Base-by-base conservation (phyloP, 768 basidiomycete genomes). In the Lactarius trivialis region DNA sequence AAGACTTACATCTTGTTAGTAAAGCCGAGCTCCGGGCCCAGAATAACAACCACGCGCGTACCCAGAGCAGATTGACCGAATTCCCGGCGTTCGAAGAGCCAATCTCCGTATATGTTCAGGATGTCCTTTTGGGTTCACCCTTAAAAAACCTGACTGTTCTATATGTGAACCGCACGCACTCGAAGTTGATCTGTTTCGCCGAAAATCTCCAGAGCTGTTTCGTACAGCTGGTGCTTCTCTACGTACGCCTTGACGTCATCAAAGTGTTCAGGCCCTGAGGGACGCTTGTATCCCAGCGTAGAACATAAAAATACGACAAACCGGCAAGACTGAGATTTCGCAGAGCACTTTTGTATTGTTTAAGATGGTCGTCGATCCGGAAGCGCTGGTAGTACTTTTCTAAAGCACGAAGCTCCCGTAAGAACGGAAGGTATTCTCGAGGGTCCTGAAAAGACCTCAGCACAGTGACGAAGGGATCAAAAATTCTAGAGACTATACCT, bases 371-470 rank as follows among this genome's bases (percentile, higher is more conserved):
- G 70, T 99, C 95, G 61, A 99, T 98, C 67, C 82, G 82, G 77
- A 91, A 97, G 50, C 84, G 77, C 67, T 98, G 95, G 69, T 96
- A 91, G 70, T 84, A 81, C 61, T 82, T 83, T 50, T 93, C 89
- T 68, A 93, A 74, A 0, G 86, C 81, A 21, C 91, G 84, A 8
- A 99, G 80, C 67, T 96, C 92, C 9, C 93, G 85, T 34, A 99
- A 80, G 84, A 99, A 98, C 0, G 97, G 97, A 0, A 99, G 83
- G 70, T 99, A 99, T 71, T 99, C 97, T 68, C 94, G 81, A 7
- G 97, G 97, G 73, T 99, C 97, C 96, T 98, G 67, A 30, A 61
- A 60, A 3, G 26, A 30, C 19, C n/a, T 63, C 45, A 60, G 30
- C 32, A n/a, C 33, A 36, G 4, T 56, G 55, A 19, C 24, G 28